Percentiles rank a stretch among this genome's conserved stretches.
These are phyloP conservation scores for Cutaneotrichosporon spelunceum DNA, from an alignment of 1,284 basidiomycete genomes.

Conservation along the genomic window DNA sequence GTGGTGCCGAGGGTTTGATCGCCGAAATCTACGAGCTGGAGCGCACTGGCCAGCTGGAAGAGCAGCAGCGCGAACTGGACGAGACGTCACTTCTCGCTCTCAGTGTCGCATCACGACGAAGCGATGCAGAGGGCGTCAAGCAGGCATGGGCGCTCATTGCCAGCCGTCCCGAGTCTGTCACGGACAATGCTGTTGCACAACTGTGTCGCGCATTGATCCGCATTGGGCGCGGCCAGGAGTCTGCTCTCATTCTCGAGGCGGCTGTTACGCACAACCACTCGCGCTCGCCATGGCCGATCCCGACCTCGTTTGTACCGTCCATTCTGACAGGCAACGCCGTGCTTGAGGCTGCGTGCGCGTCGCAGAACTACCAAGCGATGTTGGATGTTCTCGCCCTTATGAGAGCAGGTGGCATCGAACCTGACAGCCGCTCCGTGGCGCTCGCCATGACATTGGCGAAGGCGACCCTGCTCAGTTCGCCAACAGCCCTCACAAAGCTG, in stretches of 20 bases:
- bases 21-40: conserved; percentile 24
- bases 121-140: background rate
- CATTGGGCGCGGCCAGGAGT: conserved; percentile 13
- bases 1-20: conserved; percentile 28
- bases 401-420: conserved; percentile 21
- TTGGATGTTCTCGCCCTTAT: conserved; percentile 20
- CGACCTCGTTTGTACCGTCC: conserved; percentile 15
- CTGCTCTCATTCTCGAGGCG: conserved; percentile 9
- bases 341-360: conserved; percentile 9
- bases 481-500: conserved; percentile 28
- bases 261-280: background rate
- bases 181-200: conserved; percentile 16
- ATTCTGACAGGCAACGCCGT: conserved; percentile 29
- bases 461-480: conserved; percentile 16
- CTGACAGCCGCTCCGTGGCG: conserved; percentile 34
- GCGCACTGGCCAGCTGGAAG: background rate
- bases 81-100: conserved; percentile 12
- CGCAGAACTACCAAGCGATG: conserved; percentile 20
- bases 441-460: conserved; percentile 33
- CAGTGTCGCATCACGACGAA: conserved; percentile 6
- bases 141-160: conserved; percentile 7
- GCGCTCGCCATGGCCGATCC: conserved; percentile 16
- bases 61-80: background rate
- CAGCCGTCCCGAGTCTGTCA: conserved; percentile 3
- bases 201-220: conserved; percentile 21